Conservation (phyloP, 345 rosid genomes). For the Syzygium aromaticum region DNA sequence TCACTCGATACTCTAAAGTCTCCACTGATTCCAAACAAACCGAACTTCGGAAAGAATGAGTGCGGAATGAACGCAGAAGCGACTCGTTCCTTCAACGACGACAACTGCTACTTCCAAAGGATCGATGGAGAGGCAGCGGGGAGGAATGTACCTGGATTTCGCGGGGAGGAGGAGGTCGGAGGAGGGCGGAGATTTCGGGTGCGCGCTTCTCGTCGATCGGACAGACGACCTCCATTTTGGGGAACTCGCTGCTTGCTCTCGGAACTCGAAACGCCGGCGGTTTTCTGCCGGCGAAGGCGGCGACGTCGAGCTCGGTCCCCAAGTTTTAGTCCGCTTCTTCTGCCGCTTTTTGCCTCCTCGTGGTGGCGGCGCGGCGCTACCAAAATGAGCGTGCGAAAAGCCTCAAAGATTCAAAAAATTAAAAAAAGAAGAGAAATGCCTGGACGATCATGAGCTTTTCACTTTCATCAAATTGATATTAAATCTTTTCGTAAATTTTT, state of each 20-base stretch:
- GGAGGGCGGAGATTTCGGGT: constrained; percentile 50
- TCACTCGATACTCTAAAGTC: neutral
- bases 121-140: neutral
- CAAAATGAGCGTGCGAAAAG: too few relatives aligned
- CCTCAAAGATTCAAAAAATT: too few relatives aligned
- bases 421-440: too few relatives aligned
- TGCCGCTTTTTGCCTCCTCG: neutral
- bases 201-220: constrained; percentile 31
- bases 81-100: neutral
- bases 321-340: neutral
- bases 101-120: neutral
- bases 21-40: neutral
- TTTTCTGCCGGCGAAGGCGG: neutral
- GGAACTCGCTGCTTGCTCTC: neutral
- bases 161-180: constrained; percentile 41
- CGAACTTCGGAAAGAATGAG: neutral
- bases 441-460: neutral
- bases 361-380: neutral
- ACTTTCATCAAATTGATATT: neutral
- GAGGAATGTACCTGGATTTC: constrained; percentile 39
- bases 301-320: neutral
- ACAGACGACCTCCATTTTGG: constrained; percentile 35
- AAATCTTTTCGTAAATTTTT: neutral
- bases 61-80: neutral
- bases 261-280: neutral